Base-by-base conservation (phyloP, 176 grass and related monocot species). In the Musa schizocarpa region DNA sequence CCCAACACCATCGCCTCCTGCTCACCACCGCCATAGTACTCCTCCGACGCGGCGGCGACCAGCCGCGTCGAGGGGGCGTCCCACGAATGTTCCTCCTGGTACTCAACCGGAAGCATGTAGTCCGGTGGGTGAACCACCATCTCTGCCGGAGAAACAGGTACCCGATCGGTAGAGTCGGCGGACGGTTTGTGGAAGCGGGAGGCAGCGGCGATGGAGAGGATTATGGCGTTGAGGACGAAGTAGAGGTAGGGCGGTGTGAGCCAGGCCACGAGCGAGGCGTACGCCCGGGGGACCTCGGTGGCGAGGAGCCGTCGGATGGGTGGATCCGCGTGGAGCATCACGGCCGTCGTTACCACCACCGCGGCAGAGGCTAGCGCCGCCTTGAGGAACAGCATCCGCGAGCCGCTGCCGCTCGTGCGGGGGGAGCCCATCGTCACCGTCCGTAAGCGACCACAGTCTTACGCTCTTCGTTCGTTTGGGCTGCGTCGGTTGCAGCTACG, bases 161-260 rank as follows among this genome's bases (percentile, higher is more conserved):
- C 65, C 1, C 26, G 58, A 10, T 16, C 87, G 5, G 68, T 11
- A 51, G 68, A 1, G 48, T 21, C 11, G 27, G 50, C 2, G 13
- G 69, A 24, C 66, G 2, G 75, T 21, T 71, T 70, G 43, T 87
- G 88, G 90, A 91, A 98, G 50, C 84, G 78, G 11, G 95, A 91
- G 1, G 88, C 93, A 1, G 90, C 95, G 49, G 86, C 95, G 79
- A 98, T 98, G 72, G 84, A 98, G 78, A 98, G 54, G 73, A 98
- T 98, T 80, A 98, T 93, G 61, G 72, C 90, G 80, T 98, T 98
- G 82, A 98, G 87, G 80, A 93, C 72, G 76, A 98, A 68, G 80
- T 91, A 93, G 9, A 98, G 82, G 79, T 93, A 98, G 9, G 94
- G 94, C 63, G 94, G 94, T 52, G 90, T 85, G 50, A 98, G 75